These are phyloP conservation scores for Cryptococcus wingfieldii DNA, from an alignment of 1,284 basidiomycete species.

Conservation along the genomic window DNA sequence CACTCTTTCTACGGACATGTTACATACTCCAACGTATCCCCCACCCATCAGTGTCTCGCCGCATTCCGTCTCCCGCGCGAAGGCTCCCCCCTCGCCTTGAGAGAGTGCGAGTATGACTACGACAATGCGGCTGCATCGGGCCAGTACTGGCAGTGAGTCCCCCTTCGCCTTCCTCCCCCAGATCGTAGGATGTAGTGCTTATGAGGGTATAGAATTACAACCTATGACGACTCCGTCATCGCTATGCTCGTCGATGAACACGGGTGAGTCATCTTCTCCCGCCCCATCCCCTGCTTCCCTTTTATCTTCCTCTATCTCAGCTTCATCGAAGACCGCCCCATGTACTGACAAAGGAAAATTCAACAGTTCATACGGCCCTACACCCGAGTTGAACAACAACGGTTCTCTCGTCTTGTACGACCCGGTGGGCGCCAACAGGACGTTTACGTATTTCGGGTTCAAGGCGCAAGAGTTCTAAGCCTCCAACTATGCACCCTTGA, in stretches of 20 bases:
- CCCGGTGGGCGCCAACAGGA: constrained; percentile 3
- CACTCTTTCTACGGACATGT: constrained; percentile 18
- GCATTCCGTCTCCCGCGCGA: constrained; percentile 5
- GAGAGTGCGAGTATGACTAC: constrained; percentile 17
- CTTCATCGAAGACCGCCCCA: neutral
- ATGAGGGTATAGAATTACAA: neutral
- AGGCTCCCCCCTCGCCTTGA: constrained; percentile 6
- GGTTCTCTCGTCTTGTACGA: constrained; percentile 8
- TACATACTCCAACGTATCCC: constrained; percentile 8
- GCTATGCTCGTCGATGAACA: constrained; percentile 7
- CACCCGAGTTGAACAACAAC: constrained; percentile 7
- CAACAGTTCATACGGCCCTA: constrained; percentile 10
- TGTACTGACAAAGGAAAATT: neutral
- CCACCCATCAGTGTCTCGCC: constrained; percentile 11
- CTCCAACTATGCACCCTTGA: neutral
- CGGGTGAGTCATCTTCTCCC: neutral
- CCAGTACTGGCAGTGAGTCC: constrained; percentile 20
- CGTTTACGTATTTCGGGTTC: constrained; percentile 14
- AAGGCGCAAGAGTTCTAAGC: constrained; percentile 9
- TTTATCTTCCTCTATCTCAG: neutral
- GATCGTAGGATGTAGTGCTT: neutral
- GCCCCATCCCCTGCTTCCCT: neutral
- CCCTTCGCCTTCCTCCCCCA: neutral
- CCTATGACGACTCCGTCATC: neutral
- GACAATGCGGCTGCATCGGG: constrained; percentile 9